Percentiles rank a stretch among this genome's conserved stretches.
Conservation (phyloP, 2,329 filamentous ascomycete genomes). For the Pseudocercospora pini-densiflorae region DNA sequence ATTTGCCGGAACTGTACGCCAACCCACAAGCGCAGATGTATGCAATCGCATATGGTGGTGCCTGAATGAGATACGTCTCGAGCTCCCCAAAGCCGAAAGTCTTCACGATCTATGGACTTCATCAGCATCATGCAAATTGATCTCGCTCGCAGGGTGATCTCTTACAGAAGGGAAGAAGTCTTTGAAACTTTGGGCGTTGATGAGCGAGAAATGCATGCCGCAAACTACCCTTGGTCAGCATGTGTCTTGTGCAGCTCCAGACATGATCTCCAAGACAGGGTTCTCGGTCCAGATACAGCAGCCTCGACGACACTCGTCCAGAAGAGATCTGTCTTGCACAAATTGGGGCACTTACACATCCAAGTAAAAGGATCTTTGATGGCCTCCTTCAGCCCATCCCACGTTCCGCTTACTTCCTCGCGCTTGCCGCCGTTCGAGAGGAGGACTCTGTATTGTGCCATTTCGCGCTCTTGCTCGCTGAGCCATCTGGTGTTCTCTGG, state of each 20-base stretch:
- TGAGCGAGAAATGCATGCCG: conserved; percentile 46
- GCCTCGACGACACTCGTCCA: too few species aligned
- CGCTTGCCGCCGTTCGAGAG: conserved; percentile 39
- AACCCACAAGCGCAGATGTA: conserved; percentile 35
- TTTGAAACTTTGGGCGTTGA: conserved; percentile 41
- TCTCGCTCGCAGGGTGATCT: too few species aligned
- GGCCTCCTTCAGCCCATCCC: conserved; percentile 43
- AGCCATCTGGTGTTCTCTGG: conserved; percentile 56
- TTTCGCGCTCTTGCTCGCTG: conserved; percentile 55
- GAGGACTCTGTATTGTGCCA: conserved; percentile 46
- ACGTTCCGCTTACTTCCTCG: conserved; percentile 49
- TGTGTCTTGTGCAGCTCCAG: too few species aligned
- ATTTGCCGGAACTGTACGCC: conserved; percentile 37
- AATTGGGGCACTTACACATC: too few species aligned
- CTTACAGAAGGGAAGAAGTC: conserved; percentile 41
- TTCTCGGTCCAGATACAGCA: too few species aligned
- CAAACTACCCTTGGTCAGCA: conserved; percentile 41
- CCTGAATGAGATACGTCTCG: conserved; percentile 48
- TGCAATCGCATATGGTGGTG: conserved; percentile 45
- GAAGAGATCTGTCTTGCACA: too few species aligned
- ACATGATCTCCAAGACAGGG: too few species aligned
- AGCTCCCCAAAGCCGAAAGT: conserved; percentile 17
- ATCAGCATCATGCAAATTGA: too few species aligned
- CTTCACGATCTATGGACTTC: too few species aligned
- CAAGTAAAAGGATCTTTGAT: conserved; percentile 17